A percentile compares a stretch with the other conserved stretches of the same genome.
These are phyloP conservation scores for Ganoderma meredithae DNA, from an alignment of 1,284 basidiomycete genomes.

Conservation along the genomic window DNA sequence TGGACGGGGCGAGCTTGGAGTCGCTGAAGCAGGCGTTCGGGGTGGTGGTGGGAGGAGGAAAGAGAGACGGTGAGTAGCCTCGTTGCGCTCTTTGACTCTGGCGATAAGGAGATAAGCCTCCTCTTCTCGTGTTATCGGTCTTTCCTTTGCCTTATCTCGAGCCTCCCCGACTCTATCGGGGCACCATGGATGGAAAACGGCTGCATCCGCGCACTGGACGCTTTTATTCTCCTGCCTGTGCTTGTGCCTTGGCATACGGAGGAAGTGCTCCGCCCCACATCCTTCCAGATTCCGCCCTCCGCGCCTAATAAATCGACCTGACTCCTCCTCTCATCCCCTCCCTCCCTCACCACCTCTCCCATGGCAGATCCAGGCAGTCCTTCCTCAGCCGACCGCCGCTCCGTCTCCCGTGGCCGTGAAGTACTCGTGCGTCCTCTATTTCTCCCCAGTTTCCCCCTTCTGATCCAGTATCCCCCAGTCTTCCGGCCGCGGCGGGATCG, in stretches of 20 bases:
- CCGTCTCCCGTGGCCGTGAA: slow-evolving; percentile 42
- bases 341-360: slow-evolving; percentile 7
- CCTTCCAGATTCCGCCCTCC: not conserved
- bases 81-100: slow-evolving; percentile 10
- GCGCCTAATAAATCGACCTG: slow-evolving; percentile 11
- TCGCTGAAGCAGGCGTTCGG: slow-evolving; percentile 21
- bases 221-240: not conserved
- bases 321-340: slow-evolving; percentile 12
- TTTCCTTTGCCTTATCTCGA: slow-evolving; percentile 7
- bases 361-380: slow-evolving; percentile 13
- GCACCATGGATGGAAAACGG: not conserved
- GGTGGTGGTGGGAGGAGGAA: slow-evolving; percentile 26
- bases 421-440: slow-evolving; percentile 35
- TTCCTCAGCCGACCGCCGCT: slow-evolving; percentile 31
- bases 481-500: slow-evolving; percentile 71
- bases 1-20: slow-evolving; percentile 22
- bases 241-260: not conserved
- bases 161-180: not conserved
- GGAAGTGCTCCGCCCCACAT: not conserved
- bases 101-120: slow-evolving; percentile 33
- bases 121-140: not conserved
- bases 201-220: not conserved
- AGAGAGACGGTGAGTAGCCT: slow-evolving; percentile 36
- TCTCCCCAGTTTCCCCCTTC: slow-evolving; percentile 6
- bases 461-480: slow-evolving; percentile 46